Conservation (phyloP, 495 filamentous ascomycete species). For the Hypoxylon crocopeplum region DNA sequence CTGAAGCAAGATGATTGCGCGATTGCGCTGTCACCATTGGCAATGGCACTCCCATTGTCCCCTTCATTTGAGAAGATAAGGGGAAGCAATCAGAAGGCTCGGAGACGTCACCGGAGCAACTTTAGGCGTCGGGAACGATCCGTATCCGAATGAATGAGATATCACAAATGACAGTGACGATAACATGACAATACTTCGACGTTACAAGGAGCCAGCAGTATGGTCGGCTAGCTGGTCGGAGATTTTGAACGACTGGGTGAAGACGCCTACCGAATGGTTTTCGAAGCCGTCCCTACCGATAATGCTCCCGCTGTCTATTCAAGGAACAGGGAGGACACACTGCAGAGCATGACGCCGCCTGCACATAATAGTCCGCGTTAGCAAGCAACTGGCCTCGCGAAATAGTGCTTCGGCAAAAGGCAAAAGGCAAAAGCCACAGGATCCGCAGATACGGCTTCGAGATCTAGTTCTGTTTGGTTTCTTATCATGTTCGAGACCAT, state of each 20-base stretch:
- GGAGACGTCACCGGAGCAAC: conserved; percentile 8
- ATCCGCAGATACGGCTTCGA: conserved; percentile 14
- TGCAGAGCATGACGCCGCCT: conserved; percentile 1
- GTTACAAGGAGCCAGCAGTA: conserved; percentile 3
- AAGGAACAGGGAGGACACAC: conserved; percentile 1
- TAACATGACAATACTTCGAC: conserved; percentile 17
- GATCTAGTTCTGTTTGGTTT: background rate
- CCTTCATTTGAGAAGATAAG: conserved; percentile 17
- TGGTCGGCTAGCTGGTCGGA: background rate
- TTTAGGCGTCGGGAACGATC: background rate
- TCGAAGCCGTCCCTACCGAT: conserved; percentile 6
- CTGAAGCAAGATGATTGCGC: background rate
- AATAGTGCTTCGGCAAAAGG: conserved; percentile 10
- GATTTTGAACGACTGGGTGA: conserved; percentile 1
- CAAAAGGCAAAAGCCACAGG: conserved; percentile 8
- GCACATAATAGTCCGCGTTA: conserved; percentile 2
- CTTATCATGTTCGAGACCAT: conserved; percentile 19
- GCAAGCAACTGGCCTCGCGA: conserved; percentile 16
- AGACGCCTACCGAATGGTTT: background rate
- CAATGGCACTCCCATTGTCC: conserved; percentile 7
- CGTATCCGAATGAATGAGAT: conserved; percentile 5
- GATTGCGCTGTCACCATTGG: conserved; percentile 8
- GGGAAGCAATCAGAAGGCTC: conserved; percentile 10
- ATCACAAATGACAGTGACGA: conserved; percentile 18
- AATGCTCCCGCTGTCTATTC: background rate